Evolutionary conservation across 2,329 filamentous ascomycete species (phyloP).

Genomic region (Torrubiella hemipterigena): DNA sequence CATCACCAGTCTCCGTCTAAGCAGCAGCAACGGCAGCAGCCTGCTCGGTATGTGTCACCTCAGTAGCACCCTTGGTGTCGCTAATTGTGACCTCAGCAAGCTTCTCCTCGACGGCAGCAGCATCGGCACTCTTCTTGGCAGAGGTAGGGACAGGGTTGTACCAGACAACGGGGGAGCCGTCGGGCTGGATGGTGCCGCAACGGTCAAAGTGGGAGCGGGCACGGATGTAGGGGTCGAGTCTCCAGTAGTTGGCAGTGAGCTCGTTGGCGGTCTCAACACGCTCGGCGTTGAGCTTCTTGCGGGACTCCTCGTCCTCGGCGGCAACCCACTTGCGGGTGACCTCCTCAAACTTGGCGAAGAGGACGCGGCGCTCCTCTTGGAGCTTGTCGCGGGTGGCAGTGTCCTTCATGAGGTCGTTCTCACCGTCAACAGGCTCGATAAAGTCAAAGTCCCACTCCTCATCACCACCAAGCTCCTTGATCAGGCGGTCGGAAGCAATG

Average conservation of each 20-base stretch:
- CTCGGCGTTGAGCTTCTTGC: conserved; percentile 34
- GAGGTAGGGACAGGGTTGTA: not conserved
- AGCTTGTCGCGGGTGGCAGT: conserved; percentile 46
- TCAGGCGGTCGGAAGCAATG: conserved; percentile 54
- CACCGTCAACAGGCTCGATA: conserved; percentile 55
- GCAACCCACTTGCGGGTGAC: conserved; percentile 60
- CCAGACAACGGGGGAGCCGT: conserved; percentile 3
- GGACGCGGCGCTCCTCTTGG: conserved; percentile 43
- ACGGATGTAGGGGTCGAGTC: conserved; percentile 55
- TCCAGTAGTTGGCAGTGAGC: conserved; percentile 57
- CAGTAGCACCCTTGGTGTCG: conserved; percentile 1
- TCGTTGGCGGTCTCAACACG: conserved; percentile 46
- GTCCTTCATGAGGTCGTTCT: conserved; percentile 60
- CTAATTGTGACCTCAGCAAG: conserved; percentile 4
- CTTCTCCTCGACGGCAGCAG: conserved; percentile 3
- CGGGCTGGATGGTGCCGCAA: conserved; percentile 33
- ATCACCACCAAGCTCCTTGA: conserved; percentile 68
- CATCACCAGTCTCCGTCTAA: no score
- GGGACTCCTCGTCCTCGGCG: conserved; percentile 20
- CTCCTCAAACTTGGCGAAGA: conserved; percentile 59
- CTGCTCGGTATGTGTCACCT: conserved; percentile 1
- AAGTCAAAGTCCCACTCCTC: conserved; percentile 73
- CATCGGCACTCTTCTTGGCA: not conserved
- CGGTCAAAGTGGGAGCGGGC: conserved; percentile 53
- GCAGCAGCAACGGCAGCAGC: conserved; percentile 6